A percentile compares a stretch with the other conserved stretches of the same genome.
These are phyloP conservation scores for Claviceps pusilla DNA, from an alignment of 2,329 filamentous ascomycete species.

Conservation along the genomic window DNA sequence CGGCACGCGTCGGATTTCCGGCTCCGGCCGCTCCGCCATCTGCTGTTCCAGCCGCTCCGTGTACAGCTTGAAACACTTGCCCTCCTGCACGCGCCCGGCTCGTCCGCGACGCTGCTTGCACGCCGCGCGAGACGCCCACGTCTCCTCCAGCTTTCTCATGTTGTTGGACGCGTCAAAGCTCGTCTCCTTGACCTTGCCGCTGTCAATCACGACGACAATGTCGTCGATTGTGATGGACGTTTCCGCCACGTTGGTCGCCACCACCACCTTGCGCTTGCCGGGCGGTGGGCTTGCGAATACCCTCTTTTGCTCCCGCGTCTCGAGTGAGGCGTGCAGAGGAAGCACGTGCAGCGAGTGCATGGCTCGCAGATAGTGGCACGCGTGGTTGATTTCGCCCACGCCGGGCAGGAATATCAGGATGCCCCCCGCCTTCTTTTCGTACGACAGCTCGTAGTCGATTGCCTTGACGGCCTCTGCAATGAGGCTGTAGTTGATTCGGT, in stretches of 20 bases:
- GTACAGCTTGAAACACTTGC: slow-evolving; percentile 89
- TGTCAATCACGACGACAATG: slow-evolving; percentile 90
- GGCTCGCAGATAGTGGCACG: slow-evolving; percentile 52
- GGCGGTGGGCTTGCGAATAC: slow-evolving; percentile 66
- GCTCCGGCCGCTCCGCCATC: slow-evolving; percentile 80
- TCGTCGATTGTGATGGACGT: slow-evolving; percentile 98
- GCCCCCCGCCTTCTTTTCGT: slow-evolving; percentile 53
- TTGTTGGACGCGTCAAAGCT: slow-evolving; percentile 84
- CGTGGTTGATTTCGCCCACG: slow-evolving; percentile 77
- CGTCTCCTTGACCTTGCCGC: slow-evolving; percentile 89
- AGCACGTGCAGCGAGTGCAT: slow-evolving; percentile 56
- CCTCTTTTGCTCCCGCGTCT: slow-evolving; percentile 72
- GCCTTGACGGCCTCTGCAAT: slow-evolving; percentile 64
- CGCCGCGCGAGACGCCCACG: slow-evolving; percentile 85
- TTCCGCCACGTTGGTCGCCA: slow-evolving; percentile 92
- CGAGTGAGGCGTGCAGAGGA: slow-evolving; percentile 80
- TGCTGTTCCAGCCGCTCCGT: slow-evolving; percentile 71
- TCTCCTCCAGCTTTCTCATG: slow-evolving; percentile 86
- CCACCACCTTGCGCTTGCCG: slow-evolving; percentile 81
- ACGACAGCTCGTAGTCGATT: slow-evolving; percentile 62
- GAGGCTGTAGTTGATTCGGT: slow-evolving; percentile 82
- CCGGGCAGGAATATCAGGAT: slow-evolving; percentile 94
- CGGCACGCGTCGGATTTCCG: slow-evolving; percentile 84
- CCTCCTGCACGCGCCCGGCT: slow-evolving; percentile 81
- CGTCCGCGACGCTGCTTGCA: slow-evolving; percentile 89